Evolutionary conservation across 106 monocot species (phyloP).

Genomic region (Acanthochlamys bracteata): DNA sequence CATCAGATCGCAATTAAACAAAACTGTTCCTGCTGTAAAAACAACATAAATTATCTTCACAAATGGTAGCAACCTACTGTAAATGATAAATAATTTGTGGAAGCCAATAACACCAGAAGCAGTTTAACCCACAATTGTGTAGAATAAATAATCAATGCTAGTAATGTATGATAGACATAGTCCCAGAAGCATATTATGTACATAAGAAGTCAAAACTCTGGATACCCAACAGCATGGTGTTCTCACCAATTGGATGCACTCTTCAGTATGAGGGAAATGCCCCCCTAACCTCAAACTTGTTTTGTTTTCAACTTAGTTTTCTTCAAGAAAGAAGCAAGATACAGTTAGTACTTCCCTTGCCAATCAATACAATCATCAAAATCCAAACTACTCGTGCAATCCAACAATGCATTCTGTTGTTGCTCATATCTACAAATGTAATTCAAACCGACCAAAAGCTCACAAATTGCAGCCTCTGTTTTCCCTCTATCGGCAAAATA

Average conservation of each 20-base stretch:
- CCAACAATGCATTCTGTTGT: conserved; percentile 81
- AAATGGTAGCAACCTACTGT: no score
- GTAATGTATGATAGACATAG: no score
- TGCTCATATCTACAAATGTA: conserved; percentile 95
- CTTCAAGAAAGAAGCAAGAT: not conserved
- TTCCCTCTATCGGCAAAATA: conserved; percentile 91
- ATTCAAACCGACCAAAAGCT: conserved; percentile 84
- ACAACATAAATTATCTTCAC: no score
- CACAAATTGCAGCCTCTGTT: conserved; percentile 67
- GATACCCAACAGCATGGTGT: not conserved
- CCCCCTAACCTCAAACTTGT: not conserved
- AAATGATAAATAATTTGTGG: no score
- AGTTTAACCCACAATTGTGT: no score
- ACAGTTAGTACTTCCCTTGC: conserved; percentile 33
- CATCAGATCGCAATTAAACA: no score
- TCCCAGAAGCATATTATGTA: conserved; percentile 16
- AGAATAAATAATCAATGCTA: no score
- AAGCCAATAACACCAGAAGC: no score
- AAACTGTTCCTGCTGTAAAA: no score
- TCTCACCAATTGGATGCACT: not conserved
- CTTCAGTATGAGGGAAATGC: not conserved
- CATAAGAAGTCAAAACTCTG: conserved; percentile 1
- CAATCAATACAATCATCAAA: conserved; percentile 78
- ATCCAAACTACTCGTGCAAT: conserved; percentile 75
- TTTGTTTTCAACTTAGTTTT: not conserved